Evolutionary conservation across 2,329 filamentous ascomycete genomes (phyloP), one percentile per base, ranked within the genome.

Genomic region (Cercospora beticola): DNA sequence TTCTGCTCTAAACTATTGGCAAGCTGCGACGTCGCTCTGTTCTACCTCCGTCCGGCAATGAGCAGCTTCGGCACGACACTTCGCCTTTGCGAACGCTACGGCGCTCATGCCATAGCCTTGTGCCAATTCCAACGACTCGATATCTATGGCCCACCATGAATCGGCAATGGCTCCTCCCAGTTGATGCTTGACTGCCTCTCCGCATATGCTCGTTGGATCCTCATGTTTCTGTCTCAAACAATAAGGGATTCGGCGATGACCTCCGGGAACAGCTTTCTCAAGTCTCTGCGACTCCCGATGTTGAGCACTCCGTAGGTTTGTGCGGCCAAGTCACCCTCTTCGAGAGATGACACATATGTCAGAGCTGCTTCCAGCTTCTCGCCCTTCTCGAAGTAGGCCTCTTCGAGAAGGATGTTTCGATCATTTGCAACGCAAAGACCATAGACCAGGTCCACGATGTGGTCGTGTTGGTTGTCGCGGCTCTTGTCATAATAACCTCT

Each of bases 391-490:
- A 16, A 3, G 33, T 40, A 40, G 14, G 33, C 33, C 14, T 40
- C 33, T 40, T 40, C 33, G 0, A 40, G 1, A 1, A 40, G 12
- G 5, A 5, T 16, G 33, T 5, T 36, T 16, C 4, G 33, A 40
- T 40, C 33, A 0, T 40, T 5, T 1, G 5, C 14, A 3, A 16
- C 12, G 14, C 7, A 6, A 3, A 40, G 5, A 14, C 1, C 5
- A 0, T 3, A 3, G 0, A 40, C 1, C 5, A 40, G 33, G 0
- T 40, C 14, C 1, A n/a, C 2, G 1, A 40, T 16, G 14, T 40
- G 33, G 33, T 1, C 33, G 14, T 7, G 2, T 40, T 40, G 33
- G 12, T 36, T 2, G 33, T 5, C 14, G 5, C 1, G 33, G 5
- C 12, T 16, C 4, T 36, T 16, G 0, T 36, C 5, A 40, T 7